Base-by-base conservation (phyloP, 345 rosid genomes). In the Rhizophora mangle region DNA sequence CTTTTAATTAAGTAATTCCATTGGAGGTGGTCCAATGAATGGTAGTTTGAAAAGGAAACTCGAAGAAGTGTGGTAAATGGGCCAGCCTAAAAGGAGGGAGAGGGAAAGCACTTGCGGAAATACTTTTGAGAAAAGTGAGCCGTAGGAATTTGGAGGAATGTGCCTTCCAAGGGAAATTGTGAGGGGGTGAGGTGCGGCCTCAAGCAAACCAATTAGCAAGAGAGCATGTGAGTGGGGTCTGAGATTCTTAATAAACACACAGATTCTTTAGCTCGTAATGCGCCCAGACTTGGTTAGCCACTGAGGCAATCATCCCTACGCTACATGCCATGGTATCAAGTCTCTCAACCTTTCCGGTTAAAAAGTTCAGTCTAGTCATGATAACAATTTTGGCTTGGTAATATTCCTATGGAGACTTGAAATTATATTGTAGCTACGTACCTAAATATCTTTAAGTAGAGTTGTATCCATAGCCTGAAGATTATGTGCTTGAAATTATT, bases 151-250 rank as follows among this genome's bases (percentile, higher is more conserved):
- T 58, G 11, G 70, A 62, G 49, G 68, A 69, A 68, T 52, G 80
- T 72, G 78, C 70, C 57, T 77, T 72, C 58, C 68, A 60, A 70
- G 74, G 71, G 67, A 51, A 72, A 72, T 30, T 68, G 49, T 4
- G 6, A 26, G 22, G 6, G 16, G 21, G 61, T 22, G 32, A 66
- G 46, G 63, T 31, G 16, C 56, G 52, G 46, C 27, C 29, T 7
- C 6, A 11, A 64, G 56, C 49, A 68, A 65, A 59, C n/a, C 9
- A 49, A 34, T 34, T 7, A 7, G 51, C 60, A 54, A 32, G 60
- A 68, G 43, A 68, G 77, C 85, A 84, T 72, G 82, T 79, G 82
- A 60, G 75, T 81, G 77, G 82, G 82, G 74, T 67, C 65, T 39
- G 6, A 20, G 7, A 6, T 56, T 71, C 26, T 27, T 43, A 39